Evolutionary conservation across 805 yeast species (phyloP), one percentile per base, ranked within the genome.

Genomic region (Teunomyces lycoperdinae): DNA sequence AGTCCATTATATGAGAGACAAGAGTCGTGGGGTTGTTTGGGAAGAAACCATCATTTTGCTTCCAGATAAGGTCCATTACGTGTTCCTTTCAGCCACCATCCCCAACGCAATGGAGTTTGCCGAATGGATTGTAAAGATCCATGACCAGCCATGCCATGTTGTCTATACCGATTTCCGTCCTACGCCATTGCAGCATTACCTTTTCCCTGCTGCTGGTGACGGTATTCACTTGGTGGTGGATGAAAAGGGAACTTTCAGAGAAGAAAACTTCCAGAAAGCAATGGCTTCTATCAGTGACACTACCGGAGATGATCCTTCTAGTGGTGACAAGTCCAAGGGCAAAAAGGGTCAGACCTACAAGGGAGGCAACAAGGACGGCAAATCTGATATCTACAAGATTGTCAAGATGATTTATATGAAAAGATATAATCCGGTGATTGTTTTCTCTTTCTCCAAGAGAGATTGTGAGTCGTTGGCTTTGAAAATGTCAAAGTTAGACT

Each of bases 81-180:
- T 92, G 3, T 88, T 92, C 60, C 71, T 92, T 54, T 90, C 97
- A 10, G 98, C 98, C 43, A 92, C 99, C 1, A 92, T 92, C 56
- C 99, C 99, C 24, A 92, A 92, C 64, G 97, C 98, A 1, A 87
- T 89, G 91, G 97, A 92, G 64, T 92, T 92, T 73, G 97, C 98
- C 9, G 96, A 92, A 68, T 94, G 99, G 99, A 89, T 94, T 49
- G 91, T 96, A 65, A 87, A 89, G 61, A 91, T 86, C 47, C 99
- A 94, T 64, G 76, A 80, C 40, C 99, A 95, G 67, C 99, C 99
- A 5, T 94, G 99, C 64, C 98, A 94, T 68, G 96, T 94, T 67
- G 99, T 94, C 16, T 94, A 94, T 68, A 94, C 99, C 1, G 97
- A 94, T 71, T 94, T 92, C 79, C 85, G 99, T 67, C 99, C 99